Conservation (phyloP, 331 rosid genomes). For the Pyrus hybrid region DNA sequence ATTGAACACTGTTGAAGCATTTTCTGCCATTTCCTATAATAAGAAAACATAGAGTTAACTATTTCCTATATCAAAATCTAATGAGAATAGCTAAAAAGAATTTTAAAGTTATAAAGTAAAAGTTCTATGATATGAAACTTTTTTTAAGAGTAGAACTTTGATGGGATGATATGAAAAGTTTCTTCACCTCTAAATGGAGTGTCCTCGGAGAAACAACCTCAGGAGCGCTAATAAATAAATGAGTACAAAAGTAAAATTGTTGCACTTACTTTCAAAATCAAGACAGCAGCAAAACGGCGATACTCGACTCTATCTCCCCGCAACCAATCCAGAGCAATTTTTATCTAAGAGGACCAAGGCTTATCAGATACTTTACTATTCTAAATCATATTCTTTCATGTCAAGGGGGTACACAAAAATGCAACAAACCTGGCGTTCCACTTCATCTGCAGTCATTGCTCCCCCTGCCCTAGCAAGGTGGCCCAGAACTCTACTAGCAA, state of each 20-base stretch:
- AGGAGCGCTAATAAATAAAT: too few species aligned
- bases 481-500: constrained; percentile 91
- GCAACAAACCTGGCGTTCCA: constrained; percentile 76
- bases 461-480: constrained; percentile 97
- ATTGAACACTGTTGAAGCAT: constrained; percentile 93
- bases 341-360: constrained; percentile 37
- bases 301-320: constrained; percentile 82
- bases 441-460: constrained; percentile 97
- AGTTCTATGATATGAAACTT: neutral
- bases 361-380: constrained; percentile 16
- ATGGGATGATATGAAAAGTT: neutral
- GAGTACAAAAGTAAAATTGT: neutral
- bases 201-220: neutral
- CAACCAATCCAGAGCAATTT: constrained; percentile 87
- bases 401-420: neutral
- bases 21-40: constrained; percentile 95
- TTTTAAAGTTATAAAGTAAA: neutral
- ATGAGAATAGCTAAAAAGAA: neutral
- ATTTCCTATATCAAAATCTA: neutral
- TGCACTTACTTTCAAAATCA: constrained; percentile 78
- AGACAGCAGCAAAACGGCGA: constrained; percentile 92
- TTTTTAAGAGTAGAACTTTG: neutral
- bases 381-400: neutral
- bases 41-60: neutral
- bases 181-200: neutral